Conservation (phyloP, 2,329 filamentous ascomycete species). For the Colletotrichum trifolii region DNA sequence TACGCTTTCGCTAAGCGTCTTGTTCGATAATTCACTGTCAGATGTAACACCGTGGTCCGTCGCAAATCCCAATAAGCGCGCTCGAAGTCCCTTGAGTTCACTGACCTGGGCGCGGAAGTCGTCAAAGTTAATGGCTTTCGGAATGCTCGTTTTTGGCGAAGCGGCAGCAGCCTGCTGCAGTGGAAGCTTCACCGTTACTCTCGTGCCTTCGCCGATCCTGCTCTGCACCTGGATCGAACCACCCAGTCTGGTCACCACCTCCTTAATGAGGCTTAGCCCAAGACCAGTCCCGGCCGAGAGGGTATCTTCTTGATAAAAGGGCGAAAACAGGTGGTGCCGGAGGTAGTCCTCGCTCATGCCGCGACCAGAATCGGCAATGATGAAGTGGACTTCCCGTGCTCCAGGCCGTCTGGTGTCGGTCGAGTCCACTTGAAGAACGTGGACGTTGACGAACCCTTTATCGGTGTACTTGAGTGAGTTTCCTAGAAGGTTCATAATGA, state of each 20-base stretch:
- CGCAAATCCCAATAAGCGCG: conserved; percentile 41
- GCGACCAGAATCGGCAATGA: conserved; percentile 71
- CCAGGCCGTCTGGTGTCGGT: not conserved
- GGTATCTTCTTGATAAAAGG: conserved; percentile 72
- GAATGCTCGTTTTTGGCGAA: not conserved
- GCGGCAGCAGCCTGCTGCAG: conserved; percentile 36
- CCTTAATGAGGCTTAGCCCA: conserved; percentile 72
- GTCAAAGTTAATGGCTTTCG: conserved; percentile 37
- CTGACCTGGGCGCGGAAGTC: conserved; percentile 44
- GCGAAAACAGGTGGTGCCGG: conserved; percentile 68
- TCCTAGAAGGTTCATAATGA: conserved; percentile 72
- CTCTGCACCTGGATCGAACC: conserved; percentile 70
- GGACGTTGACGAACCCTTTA: conserved; percentile 45
- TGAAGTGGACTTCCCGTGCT: conserved; percentile 47
- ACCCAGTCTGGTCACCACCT: conserved; percentile 67
- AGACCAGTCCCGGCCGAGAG: conserved; percentile 71
- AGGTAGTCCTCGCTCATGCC: conserved; percentile 74
- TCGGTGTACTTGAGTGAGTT: conserved; percentile 72
- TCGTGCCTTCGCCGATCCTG: conserved; percentile 49
- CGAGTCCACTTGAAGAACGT: conserved; percentile 39
- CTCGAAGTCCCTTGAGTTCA: conserved; percentile 45
- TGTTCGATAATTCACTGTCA: conserved; percentile 8
- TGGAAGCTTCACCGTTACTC: conserved; percentile 47
- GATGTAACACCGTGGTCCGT: not conserved
- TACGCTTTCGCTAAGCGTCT: conserved; percentile 33